Conservation (phyloP, 192 early-diverging fungal species). For the Coemansia sp. region DNA sequence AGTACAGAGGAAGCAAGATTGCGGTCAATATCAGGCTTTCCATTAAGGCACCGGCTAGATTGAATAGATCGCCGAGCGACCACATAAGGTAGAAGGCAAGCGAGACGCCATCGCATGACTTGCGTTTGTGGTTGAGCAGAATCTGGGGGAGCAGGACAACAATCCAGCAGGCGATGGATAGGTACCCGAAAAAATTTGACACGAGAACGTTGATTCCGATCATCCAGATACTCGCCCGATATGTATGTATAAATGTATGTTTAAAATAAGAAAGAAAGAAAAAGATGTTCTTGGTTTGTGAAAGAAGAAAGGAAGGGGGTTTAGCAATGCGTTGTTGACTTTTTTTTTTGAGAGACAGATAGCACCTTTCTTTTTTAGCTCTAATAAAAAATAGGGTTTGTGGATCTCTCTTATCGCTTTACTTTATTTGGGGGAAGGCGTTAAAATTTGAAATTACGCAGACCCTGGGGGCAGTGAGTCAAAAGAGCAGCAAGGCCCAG, state of each 20-base stretch:
- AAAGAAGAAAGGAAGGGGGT: no score
- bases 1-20: constrained; percentile 69
- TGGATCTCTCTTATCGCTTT: background rate
- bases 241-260: background rate
- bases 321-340: no score
- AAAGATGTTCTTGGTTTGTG: background rate
- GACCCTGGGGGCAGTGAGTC: background rate
- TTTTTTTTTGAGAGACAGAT: background rate
- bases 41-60: constrained; percentile 65
- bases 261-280: background rate
- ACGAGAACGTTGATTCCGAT: constrained; percentile 13
- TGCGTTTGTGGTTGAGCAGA: constrained; percentile 70
- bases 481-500: background rate
- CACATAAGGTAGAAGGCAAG: constrained; percentile 72
- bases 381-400: background rate
- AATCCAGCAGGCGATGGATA: constrained; percentile 76
- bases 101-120: constrained; percentile 74
- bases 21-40: constrained; percentile 68
- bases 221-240: background rate
- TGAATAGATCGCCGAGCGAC: constrained; percentile 76
- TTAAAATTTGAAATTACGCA: background rate
- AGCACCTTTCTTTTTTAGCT: background rate
- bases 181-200: constrained; percentile 55
- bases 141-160: constrained; percentile 79
- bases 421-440: background rate